Evolutionary conservation across 1,284 basidiomycete species (phyloP), one percentile per base, ranked within the genome.

Genomic region (Exobasidium cylindrosporum): DNA sequence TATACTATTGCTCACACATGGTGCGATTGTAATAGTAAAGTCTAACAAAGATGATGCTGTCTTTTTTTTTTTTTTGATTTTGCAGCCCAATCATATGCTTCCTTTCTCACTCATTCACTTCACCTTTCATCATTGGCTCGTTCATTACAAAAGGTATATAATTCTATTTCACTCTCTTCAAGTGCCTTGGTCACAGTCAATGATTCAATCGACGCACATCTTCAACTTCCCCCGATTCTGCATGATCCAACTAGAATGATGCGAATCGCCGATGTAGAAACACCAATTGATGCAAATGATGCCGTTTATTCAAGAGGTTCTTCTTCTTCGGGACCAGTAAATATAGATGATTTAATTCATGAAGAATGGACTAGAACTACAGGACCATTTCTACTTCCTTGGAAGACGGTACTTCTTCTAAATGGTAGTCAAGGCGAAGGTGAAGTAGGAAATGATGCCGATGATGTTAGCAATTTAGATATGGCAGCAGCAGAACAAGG

Each of bases 391-490:
- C 83, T 97, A 10, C 84, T 87, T n/a, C 93, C 94, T 2, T 97
- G 94, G 94, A 93, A 95, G 79, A 90, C 91, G 30, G 80, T 97
- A 21, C 81, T 97, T 4, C 83, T 92, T 24, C 80, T 96, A 30
- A 4, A 55, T 35, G 32, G 53, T 30, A 28, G 49, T 21, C 53
- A 21, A 4, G 53, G 32, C 29, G 53, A 35, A 13, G 47, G 7
- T 7, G 21, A 14, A 10, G 7, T 31, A 50, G 24, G 24, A 14
- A 29, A 55, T 4, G 53, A 55, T 35, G 31, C 53, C 21, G 45
- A 49, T 21, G 47, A 58, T 14, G 14, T 31, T 28, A 24, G 21
- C 43, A 40, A 7, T 7, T 17, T 44, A 17, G n/a, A 17, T 13
- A 7, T 17, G 24, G 28, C 21, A 17, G 26, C 30, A 26, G 28